Evolutionary conservation across 192 early-diverging fungal species (phyloP), one percentile per base, ranked within the genome.

Genomic region (Chytriomyces sp.): DNA sequence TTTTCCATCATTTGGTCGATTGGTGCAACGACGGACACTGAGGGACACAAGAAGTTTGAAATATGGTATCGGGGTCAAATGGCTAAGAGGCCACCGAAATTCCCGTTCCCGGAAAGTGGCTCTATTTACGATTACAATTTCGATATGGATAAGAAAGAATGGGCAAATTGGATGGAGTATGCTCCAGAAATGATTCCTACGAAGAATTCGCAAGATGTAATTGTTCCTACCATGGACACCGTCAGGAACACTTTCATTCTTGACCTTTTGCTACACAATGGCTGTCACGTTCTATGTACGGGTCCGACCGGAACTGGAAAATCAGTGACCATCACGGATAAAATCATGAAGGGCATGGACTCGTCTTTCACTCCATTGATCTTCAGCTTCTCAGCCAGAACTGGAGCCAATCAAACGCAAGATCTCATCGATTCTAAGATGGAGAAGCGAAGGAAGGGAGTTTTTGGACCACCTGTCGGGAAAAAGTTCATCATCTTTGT

Each of bases 221-320:
- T 88, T 67, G 82, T 88, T 3, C 82, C 87, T 6, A 88, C 87
- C 5, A 81, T 88, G 76, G 87, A 88, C 65, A 87, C 86, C 19
- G 70, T 85, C 31, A 70, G 87, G 75, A 86, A 88, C 74, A 81
- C 87, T 1, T 88, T 75, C 74, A 64, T 88, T 5, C 64, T 88
- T 3, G 69, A 87, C 52, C 39, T 88, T 1, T 74, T 88, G 19
- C 63, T 87, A 7, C 65, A 81, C 49, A 80, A 88, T 72, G 77
- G 80, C 26, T 81, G 75, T 64, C 83, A 88, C 52, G 72, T 88
- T n/a, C 63, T 88, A 8, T 81, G 65, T 32, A 82, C 81, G 1
- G 87, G 87, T 5, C 84, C 87, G 12, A 88, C 87, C 0, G 87
- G 87, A 54, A 88, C 87, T 3, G 87, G 87, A 52, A 88, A 88